Evolutionary conservation across 208 protist species (phyloP), one percentile per base, ranked within the genome.

Genomic region (Acanthamoeba triangularis): DNA sequence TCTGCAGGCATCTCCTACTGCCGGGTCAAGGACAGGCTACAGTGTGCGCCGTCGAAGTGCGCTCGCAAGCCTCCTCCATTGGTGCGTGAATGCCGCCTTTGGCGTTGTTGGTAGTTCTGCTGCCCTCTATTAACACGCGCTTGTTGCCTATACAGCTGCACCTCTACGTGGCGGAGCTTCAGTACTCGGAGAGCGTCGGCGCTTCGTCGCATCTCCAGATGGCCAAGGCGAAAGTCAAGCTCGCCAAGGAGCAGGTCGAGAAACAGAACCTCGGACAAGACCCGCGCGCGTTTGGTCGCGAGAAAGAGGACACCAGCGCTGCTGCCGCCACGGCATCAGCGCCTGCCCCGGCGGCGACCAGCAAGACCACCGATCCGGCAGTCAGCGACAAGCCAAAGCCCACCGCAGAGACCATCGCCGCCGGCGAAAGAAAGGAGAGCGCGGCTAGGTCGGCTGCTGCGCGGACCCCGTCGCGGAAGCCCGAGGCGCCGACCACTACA

Each of bases 151-250:
- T 61, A 25, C 61, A 80, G 69, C 69, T 80, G 13, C 69, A 80
- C n/a, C 69, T 80, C 18, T 80, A 80, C n/a, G 69, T 80, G 18
- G 69, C 69, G 37, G 69, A 80, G 69, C 69, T 80, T 3, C 69
- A 80, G 69, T 80, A 80, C 33, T 80, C 69, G 69, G 69, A 80
- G 69, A 80, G 69, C 37, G 69, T 80, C 6, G 69, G 69, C 35
- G 37, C 69, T 10, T 80, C 69, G n/a, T 80, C 69, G 30, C 30
- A n/a, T 28, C 33, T 80, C 35, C 69, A 80, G 20, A 35, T 80
- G 69, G 69, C 69, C 35, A 80, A 80, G 69, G 69, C 16, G 69
- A 23, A n/a, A 23, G 69, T 80, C 6, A 80, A 80, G 69, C 33
- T 23, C 30, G 69, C 69, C 30, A 80, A 80, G 69, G 69, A 80